Percentiles rank a stretch among this genome's conserved stretches.
Evolutionary conservation across 169 alveolate genomes (phyloP).

Genomic region (Plasmodium gallinaceum): DNA sequence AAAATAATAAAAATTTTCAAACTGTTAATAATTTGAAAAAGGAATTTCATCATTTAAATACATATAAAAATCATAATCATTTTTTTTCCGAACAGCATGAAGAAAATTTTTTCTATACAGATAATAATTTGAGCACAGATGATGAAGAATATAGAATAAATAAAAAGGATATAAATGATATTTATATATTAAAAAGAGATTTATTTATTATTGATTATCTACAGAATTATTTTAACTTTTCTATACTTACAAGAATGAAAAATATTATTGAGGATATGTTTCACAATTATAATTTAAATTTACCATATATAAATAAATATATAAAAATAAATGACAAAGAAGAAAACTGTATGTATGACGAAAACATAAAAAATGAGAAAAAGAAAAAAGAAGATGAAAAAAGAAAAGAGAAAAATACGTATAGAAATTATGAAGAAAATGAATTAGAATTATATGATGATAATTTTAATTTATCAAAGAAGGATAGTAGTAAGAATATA

Average conservation of each 20-base stretch:
- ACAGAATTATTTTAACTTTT: conserved; percentile 21
- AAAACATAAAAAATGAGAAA: neutral
- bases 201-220: conserved; percentile 46
- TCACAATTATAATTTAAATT: conserved; percentile 39
- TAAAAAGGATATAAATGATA: conserved; percentile 17
- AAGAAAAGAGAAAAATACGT: neutral
- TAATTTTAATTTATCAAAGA: no score
- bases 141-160: conserved; percentile 41
- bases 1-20: no score
- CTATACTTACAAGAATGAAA: conserved; percentile 38
- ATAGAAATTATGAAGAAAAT: neutral
- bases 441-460: neutral
- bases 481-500: neutral
- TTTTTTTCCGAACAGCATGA: neutral
- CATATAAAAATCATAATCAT: no score
- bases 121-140: conserved; percentile 35
- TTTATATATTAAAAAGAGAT: conserved; percentile 53
- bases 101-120: conserved; percentile 40
- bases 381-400: neutral
- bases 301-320: conserved; percentile 25
- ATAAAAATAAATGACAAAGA: neutral
- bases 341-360: neutral
- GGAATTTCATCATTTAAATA: no score
- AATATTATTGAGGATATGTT: conserved; percentile 50
- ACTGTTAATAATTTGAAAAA: no score